Evolutionary conservation across 306 rosid species (phyloP).

Genomic region (Rubus parviflorus): DNA sequence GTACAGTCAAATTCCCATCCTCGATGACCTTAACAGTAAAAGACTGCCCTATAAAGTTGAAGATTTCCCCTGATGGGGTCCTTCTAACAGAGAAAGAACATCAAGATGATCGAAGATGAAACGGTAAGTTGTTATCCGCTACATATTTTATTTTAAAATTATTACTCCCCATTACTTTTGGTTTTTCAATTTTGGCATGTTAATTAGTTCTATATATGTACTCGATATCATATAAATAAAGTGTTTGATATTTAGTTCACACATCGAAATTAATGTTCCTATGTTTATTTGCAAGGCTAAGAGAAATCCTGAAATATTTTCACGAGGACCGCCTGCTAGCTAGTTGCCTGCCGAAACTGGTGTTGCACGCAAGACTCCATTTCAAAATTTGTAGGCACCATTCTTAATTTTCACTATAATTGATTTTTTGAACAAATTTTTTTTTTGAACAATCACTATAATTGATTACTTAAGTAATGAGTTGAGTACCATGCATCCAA

Average conservation of each 20-base stretch:
- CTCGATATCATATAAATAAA: background rate
- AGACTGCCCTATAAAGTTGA: background rate
- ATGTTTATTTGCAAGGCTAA: background rate
- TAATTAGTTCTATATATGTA: background rate
- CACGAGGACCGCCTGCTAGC: background rate
- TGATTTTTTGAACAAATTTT: too few relatives aligned
- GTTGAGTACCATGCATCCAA: background rate
- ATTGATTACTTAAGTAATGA: background rate
- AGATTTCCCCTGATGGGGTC: background rate
- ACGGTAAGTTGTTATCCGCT: background rate
- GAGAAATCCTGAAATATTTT: background rate
- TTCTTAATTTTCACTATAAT: background rate
- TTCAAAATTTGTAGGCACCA: background rate
- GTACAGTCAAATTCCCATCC: background rate
- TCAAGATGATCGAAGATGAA: too few relatives aligned
- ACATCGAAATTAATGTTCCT: background rate
- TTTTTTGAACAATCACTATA: too few relatives aligned
- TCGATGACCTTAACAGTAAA: background rate
- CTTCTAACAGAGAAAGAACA: too few relatives aligned
- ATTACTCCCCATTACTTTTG: too few relatives aligned
- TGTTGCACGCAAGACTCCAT: background rate
- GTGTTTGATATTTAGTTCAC: background rate
- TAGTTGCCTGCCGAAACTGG: background rate
- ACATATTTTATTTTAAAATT: too few relatives aligned
- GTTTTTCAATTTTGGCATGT: too few relatives aligned